phyloP scores from a whole-genome alignment of 2,329 filamentous ascomycete species.

The Chaetoscypha palmicola region DNA sequence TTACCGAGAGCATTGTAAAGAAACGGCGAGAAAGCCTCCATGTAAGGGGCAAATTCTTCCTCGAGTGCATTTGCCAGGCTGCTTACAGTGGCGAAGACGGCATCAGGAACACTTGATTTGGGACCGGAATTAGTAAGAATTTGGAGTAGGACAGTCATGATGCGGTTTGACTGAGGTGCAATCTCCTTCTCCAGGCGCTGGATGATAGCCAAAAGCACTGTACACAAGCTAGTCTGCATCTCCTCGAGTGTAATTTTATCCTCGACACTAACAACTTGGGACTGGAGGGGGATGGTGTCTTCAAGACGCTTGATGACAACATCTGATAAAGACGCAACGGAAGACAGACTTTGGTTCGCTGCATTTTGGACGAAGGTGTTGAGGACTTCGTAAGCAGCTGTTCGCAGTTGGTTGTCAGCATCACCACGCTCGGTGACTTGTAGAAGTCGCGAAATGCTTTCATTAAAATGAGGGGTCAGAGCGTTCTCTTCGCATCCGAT shows the following conservation, averaged over 20 bases:
- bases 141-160: conserved; percentile 84
- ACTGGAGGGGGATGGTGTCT: conserved; percentile 80
- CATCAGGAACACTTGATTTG: conserved; percentile 93
- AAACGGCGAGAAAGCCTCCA: conserved; percentile 90
- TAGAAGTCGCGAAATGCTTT: conserved; percentile 79
- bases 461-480: conserved; percentile 85
- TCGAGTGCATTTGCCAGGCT: conserved; percentile 87
- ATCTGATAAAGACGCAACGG: conserved; percentile 76
- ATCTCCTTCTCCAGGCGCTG: conserved; percentile 88
- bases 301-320: conserved; percentile 88
- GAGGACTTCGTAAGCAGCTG: conserved; percentile 93
- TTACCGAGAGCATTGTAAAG: conserved; percentile 91
- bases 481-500: conserved; percentile 70
- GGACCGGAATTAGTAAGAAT: conserved; percentile 68
- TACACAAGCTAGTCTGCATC: conserved; percentile 93
- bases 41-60: conserved; percentile 92
- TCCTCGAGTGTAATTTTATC: conserved; percentile 94
- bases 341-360: conserved; percentile 73
- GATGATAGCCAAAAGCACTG: conserved; percentile 85
- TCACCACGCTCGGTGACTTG: conserved; percentile 77
- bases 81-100: conserved; percentile 85
- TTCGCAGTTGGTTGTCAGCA: conserved; percentile 81
- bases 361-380: conserved; percentile 91
- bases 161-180: conserved; percentile 79
- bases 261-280: conserved; percentile 92